Percentiles rank a stretch among this genome's conserved stretches.
phyloP scores from a whole-genome alignment of 345 rosid genomes.

The Abelmoschus esculentus region DNA sequence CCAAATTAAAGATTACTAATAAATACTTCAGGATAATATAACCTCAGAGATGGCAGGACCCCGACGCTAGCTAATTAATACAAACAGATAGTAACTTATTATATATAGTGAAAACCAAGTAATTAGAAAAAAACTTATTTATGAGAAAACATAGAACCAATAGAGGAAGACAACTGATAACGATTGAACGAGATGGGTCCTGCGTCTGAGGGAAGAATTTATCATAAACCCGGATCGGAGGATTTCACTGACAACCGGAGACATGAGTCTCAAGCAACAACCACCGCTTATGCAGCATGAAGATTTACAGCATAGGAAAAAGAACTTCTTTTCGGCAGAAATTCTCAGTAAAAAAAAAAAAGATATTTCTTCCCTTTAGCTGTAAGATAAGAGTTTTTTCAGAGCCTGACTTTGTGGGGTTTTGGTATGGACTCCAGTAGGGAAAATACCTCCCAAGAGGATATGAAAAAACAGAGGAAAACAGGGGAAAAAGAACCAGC shows the following conservation, averaged over 20 bases:
- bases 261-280: conserved; percentile 60
- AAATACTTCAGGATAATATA: neutral
- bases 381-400: neutral
- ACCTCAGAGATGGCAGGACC: too few species aligned
- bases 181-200: conserved; percentile 83
- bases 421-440: neutral
- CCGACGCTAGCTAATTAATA: too few species aligned
- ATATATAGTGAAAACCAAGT: too few species aligned
- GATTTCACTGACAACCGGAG: conserved; percentile 66
- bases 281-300: conserved; percentile 23
- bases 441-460: neutral
- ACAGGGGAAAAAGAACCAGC: neutral
- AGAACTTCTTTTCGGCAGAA: neutral
- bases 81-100: neutral
- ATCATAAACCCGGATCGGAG: conserved; percentile 64
- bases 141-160: conserved; percentile 67
- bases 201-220: conserved; percentile 54
- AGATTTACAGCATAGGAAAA: conserved; percentile 1
- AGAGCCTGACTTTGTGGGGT: conserved; percentile 11
- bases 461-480: neutral
- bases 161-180: conserved; percentile 80
- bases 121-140: neutral
- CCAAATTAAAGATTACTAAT: neutral
- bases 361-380: neutral
- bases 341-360: conserved; percentile 1